These are phyloP conservation scores for Aspergillus sclerotioniger DNA, from an alignment of 495 filamentous ascomycete genomes.

Conservation along the genomic window DNA sequence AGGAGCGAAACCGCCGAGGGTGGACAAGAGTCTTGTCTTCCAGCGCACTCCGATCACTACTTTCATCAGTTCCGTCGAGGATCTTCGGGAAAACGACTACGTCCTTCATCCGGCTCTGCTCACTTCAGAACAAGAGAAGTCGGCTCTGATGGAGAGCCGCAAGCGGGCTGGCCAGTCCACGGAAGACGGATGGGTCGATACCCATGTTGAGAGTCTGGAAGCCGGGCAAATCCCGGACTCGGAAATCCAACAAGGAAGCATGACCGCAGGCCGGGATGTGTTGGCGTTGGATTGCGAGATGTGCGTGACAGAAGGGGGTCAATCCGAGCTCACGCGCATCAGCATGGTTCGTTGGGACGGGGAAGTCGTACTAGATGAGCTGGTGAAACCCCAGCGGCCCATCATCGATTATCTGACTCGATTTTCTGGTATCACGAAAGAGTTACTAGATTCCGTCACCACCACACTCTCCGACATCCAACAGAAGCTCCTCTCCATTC, in stretches of 20 bases:
- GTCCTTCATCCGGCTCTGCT: conserved; percentile 72
- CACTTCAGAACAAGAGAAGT: conserved; percentile 38
- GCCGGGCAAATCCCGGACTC: conserved; percentile 64
- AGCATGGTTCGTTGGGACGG: conserved; percentile 86
- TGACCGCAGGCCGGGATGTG: conserved; percentile 80
- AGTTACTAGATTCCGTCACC: conserved; percentile 73
- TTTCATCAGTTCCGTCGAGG: conserved; percentile 65
- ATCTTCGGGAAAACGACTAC: conserved; percentile 81
- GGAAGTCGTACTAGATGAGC: conserved; percentile 74
- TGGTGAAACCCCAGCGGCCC: conserved; percentile 83
- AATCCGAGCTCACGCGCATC: conserved; percentile 81
- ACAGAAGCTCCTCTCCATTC: conserved; percentile 63
- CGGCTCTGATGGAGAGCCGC: conserved; percentile 46
- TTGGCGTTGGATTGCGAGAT: conserved; percentile 94
- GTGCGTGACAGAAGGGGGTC: conserved; percentile 75
- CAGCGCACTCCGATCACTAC: conserved; percentile 75
- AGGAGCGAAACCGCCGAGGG: conserved; percentile 54
- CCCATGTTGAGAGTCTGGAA: conserved; percentile 60
- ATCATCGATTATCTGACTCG: conserved; percentile 89
- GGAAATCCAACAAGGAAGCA: conserved; percentile 73
- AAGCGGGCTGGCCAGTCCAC: conserved; percentile 36
- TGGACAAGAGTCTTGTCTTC: conserved; percentile 60
- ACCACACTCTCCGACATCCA: conserved; percentile 87
- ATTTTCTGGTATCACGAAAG: conserved; percentile 84
- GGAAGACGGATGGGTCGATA: conserved; percentile 81